Base-by-base conservation (phyloP, 2,329 filamentous ascomycete genomes). In the Dactylellina sp. region DNA sequence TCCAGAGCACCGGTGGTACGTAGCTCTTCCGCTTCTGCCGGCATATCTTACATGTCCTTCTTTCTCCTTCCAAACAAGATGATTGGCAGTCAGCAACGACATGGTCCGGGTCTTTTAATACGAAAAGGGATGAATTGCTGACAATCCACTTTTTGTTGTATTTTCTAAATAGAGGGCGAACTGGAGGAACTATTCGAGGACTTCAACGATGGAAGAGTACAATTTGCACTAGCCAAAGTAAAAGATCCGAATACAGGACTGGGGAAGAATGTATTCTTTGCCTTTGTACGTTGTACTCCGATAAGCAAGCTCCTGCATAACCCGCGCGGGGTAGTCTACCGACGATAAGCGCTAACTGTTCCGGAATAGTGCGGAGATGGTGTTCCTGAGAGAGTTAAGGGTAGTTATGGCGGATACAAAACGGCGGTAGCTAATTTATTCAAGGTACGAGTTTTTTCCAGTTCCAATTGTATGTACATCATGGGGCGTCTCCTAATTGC, bases 311-410 rank as follows among this genome's bases (percentile, higher is more conserved):
- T 32, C 4, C n/a, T n/a, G n/a, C n/a, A n/a, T n/a, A n/a, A n/a
- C n/a, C 9, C 28, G 28, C 40, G 57, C 49, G 32, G 40, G 46
- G 40, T 62, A 20, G 40, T 32, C 16, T 20, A 16, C 55, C 35
- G n/a, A 22, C 14, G 16, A 39, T 20, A 37, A 46, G 49, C 52
- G 59, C 56, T 72, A 61, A 68, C 64, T 63, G 6, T 49, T 39
- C 39, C 39, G 57, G 46, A 57, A 55, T 76, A 86, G 91, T 99
- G 95, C 81, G 95, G 95, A 77, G 94, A 96, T 80, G 95, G 95
- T 78, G 95, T 99, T 14, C 95, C 95, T n/a, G 95, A 99, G 83
- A 87, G 94, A 79, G 98, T 94, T 75, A 99, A 98, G 83, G 95
- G 95, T 77, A 98, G 98, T 83, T 99, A 99, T 81, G 97, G 92